These are phyloP conservation scores for Picochlorum costavermella DNA, from an alignment of 139 green algal genomes.

Conservation along the genomic window DNA sequence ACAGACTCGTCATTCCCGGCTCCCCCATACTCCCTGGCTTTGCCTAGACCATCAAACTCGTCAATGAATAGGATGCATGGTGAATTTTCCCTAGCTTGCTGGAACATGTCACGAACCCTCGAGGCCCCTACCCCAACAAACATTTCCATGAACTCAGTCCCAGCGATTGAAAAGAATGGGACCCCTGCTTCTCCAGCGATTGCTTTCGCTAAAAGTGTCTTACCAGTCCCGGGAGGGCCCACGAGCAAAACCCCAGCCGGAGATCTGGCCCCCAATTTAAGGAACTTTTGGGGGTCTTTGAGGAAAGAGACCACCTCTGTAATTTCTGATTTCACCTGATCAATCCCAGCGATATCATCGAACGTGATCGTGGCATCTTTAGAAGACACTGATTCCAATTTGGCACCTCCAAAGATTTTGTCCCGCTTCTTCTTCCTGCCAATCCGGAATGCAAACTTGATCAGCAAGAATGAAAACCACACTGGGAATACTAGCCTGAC, in stretches of 20 bases:
- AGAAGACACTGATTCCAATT: constrained; percentile 42
- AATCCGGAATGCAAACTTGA: constrained; percentile 40
- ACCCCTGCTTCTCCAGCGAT: constrained; percentile 73
- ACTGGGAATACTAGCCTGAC: constrained; percentile 36
- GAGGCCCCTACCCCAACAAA: constrained; percentile 61
- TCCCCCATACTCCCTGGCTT: constrained; percentile 32
- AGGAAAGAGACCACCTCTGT: constrained; percentile 60
- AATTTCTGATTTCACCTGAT: constrained; percentile 66
- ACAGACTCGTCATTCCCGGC: constrained; percentile 68
- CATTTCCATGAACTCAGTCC: constrained; percentile 60
- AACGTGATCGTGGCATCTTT: constrained; percentile 43
- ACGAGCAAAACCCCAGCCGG: constrained; percentile 63
- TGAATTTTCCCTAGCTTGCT: constrained; percentile 30
- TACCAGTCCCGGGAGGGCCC: constrained; percentile 47
- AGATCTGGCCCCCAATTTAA: constrained; percentile 46
- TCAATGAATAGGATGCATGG: constrained; percentile 97
- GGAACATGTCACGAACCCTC: constrained; percentile 57
- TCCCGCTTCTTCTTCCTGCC: constrained; percentile 35
- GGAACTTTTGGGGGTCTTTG: constrained; percentile 47
- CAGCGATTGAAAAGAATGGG: constrained; percentile 48
- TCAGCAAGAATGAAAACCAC: constrained; percentile 35
- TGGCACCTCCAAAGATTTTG: constrained; percentile 52
- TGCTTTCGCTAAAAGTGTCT: constrained; percentile 59
- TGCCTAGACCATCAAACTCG: constrained; percentile 91
- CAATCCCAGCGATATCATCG: constrained; percentile 62